Base-by-base conservation (phyloP, 108 stramenopile species). In the Conticribra weissflogii region DNA sequence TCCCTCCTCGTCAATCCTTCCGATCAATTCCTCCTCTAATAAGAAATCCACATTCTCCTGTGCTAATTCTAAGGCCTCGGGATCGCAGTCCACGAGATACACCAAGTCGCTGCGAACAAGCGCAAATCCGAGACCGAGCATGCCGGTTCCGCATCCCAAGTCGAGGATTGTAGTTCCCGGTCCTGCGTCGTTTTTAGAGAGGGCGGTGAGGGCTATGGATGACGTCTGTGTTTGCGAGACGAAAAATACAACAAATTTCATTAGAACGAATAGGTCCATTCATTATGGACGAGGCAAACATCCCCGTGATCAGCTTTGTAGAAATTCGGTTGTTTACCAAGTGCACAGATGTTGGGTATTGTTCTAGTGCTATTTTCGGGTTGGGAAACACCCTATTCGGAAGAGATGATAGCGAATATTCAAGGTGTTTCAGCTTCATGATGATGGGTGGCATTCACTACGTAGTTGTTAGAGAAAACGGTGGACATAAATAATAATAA, bases 121-220 rank as follows among this genome's bases (percentile, higher is more conserved):
- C 12, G 87, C 90, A 29, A 86, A 81, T 2, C 81, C 96, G 3
- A 92, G 68, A 1, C 80, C 65, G 23, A 98, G 78, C 90, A 97
- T 97, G 19, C 97, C 97, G 18, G 97, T 97, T 2, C 98, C 98
- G 68, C 93, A 96, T 30, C 98, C 97, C n/a, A 98, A 64, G 70
- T 98, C 98, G 22, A 91, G 57, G 29, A 86, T 94, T 12, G 78
- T 72, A 7, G 59, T 77, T 46, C 85, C 87, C n/a, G 69, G 73
- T 15, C 84, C 84, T 21, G 88, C 61, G 50, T 88, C 86, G 14
- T 86, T 85, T 47, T 81, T 71, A 19, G 72, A 83, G 21, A 89
- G 69, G 41, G 94, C 96, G 3, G 82, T 76, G 32, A 89, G 79
- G 8, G 88, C 74, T 33, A 97, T 84, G 33, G 88, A 76, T 29